Evolutionary conservation across 768 basidiomycete genomes (phyloP).

Genomic region (Dacryopinax primogenitus): DNA sequence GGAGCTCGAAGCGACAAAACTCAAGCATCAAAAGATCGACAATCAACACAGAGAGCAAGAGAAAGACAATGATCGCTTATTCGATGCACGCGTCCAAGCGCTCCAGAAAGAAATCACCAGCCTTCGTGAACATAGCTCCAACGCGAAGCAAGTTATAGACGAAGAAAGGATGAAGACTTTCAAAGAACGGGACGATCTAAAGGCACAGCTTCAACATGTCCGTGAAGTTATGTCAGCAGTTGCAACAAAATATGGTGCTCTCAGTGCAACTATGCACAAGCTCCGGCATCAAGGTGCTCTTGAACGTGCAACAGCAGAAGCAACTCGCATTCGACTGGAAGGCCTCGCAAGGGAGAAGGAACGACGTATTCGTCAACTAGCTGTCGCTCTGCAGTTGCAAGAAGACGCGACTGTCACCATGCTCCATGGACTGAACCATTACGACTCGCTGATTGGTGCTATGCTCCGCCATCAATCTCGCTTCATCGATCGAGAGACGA

Average conservation of each 20-base stretch:
- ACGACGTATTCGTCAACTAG: neutral
- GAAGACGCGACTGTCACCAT: neutral
- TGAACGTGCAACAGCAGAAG: neutral
- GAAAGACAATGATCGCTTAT: neutral
- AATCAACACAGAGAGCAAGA: neutral
- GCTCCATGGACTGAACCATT: neutral
- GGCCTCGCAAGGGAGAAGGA: neutral
- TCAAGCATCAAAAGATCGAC: neutral
- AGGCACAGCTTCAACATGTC: neutral
- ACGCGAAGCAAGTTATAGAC: neutral
- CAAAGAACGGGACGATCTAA: neutral
- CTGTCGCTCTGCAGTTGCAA: neutral
- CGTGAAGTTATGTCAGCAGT: neutral
- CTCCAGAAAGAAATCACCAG: neutral
- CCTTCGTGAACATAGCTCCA: neutral
- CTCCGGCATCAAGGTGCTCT: neutral
- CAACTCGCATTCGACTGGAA: neutral
- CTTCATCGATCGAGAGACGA: neutral
- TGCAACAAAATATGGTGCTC: neutral
- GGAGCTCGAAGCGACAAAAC: neutral
- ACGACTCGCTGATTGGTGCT: neutral
- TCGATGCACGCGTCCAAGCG: neutral
- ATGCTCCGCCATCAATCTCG: neutral
- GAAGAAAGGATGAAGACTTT: neutral
- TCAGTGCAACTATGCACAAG: neutral